phyloP scores from a whole-genome alignment of 176 grass and related monocot genomes.

The Oropetium thomaeum region DNA sequence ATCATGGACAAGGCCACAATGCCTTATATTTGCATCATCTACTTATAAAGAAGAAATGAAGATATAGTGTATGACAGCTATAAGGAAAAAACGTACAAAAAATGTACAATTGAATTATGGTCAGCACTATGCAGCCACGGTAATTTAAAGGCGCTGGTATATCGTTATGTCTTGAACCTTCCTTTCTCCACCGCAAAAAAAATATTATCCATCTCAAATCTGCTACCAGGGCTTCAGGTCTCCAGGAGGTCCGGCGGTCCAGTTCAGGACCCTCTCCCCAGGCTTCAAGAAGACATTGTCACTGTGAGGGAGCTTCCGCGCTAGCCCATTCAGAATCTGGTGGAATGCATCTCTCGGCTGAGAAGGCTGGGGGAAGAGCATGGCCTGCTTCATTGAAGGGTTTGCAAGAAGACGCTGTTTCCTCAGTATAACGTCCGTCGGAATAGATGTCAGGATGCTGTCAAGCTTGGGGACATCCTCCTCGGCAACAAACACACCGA shows the following conservation, averaged over 20 bases:
- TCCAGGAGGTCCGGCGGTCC: constrained; percentile 67
- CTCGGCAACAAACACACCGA: constrained; percentile 79
- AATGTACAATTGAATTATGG: constrained; percentile 76
- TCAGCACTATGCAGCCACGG: constrained; percentile 49
- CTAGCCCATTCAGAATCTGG: constrained; percentile 82
- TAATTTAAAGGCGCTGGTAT: constrained; percentile 30
- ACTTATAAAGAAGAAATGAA: constrained; percentile 23
- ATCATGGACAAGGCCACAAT: constrained; percentile 23
- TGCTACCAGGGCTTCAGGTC: constrained; percentile 86
- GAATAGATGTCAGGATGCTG: constrained; percentile 85
- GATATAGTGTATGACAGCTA: constrained; percentile 40
- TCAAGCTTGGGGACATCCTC: constrained; percentile 78
- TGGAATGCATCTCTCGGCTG: constrained; percentile 84
- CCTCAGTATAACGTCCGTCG: constrained; percentile 79
- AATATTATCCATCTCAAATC: constrained; percentile 25
- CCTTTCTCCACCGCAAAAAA: background rate
- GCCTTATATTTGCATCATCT: constrained; percentile 23
- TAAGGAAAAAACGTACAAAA: constrained; percentile 42
- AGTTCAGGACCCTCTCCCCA: constrained; percentile 70
- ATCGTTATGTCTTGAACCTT: constrained; percentile 18
- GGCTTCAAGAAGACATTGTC: constrained; percentile 67
- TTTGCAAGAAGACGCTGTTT: constrained; percentile 88
- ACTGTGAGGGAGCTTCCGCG: constrained; percentile 77
- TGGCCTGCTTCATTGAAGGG: constrained; percentile 89
- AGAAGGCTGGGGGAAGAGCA: constrained; percentile 83